A percentile compares a stretch with the other conserved stretches of the same genome.
phyloP scores from a whole-genome alignment of 768 basidiomycete species.

The Suillus ampliporus region DNA sequence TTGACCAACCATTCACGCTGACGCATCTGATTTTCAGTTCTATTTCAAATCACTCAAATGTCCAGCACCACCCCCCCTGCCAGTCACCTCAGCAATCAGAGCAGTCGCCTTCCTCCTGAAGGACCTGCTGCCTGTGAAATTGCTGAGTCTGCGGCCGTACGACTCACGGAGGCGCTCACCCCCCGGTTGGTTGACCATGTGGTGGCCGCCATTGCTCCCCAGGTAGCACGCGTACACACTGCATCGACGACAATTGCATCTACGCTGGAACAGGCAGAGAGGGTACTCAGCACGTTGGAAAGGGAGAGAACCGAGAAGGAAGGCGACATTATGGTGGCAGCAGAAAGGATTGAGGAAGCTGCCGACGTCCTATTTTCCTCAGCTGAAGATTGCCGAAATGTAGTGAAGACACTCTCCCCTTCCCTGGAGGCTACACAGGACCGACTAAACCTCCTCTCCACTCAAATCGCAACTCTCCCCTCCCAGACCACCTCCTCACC shows the following conservation, averaged over 20 bases:
- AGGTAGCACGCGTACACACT: background rate
- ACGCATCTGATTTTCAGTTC: background rate
- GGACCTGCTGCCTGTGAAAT: background rate
- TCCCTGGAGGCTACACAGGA: background rate
- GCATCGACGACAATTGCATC: background rate
- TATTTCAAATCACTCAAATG: constrained; percentile 7
- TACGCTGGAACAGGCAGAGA: background rate
- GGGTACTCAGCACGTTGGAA: background rate
- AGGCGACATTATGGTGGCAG: background rate
- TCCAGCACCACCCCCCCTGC: background rate
- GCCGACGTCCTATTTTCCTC: background rate
- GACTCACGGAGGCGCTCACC: no score
- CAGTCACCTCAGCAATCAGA: background rate
- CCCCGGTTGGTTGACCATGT: background rate
- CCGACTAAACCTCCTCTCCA: background rate
- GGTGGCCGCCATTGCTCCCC: background rate
- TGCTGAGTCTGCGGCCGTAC: background rate
- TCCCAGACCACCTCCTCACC: background rate
- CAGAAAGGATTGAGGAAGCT: background rate
- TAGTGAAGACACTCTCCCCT: background rate
- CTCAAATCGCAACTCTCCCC: background rate
- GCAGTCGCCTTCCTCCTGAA: constrained; percentile 7
- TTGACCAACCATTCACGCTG: background rate
- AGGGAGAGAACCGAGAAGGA: no score
- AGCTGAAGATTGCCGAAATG: background rate